Conservation (phyloP, 257 asterid genomes). For the Solanum etuberosum region DNA sequence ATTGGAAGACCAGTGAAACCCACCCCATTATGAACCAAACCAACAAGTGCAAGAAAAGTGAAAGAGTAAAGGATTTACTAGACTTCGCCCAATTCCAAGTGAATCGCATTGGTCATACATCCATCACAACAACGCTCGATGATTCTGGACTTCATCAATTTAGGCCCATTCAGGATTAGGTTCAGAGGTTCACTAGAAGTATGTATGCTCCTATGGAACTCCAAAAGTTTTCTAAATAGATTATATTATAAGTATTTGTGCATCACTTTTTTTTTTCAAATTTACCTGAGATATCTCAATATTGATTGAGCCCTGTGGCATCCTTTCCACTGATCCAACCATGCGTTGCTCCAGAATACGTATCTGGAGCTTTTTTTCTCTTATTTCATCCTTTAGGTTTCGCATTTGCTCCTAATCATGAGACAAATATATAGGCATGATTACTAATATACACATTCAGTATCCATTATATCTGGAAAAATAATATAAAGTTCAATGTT, state of each 20-base stretch:
- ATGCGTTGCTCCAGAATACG: slow-evolving; percentile 62
- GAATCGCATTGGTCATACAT: neutral
- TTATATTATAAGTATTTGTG: neutral
- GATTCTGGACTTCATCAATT: neutral
- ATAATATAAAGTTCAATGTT: neutral
- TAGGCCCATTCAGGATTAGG: neutral
- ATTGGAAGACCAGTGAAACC: neutral
- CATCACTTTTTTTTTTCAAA: neutral
- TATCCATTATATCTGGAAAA: neutral
- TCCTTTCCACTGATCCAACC: slow-evolving; percentile 64
- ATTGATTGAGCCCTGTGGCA: slow-evolving; percentile 37
- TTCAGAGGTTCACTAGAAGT: neutral
- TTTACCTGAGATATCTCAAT: slow-evolving; percentile 58
- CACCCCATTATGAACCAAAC: neutral
- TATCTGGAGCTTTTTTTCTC: slow-evolving; percentile 64
- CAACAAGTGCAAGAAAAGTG: neutral
- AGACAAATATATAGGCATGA: slow-evolving; percentile 3
- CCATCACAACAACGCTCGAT: neutral
- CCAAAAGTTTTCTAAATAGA: neutral
- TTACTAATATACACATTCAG: neutral
- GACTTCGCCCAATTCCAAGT: neutral
- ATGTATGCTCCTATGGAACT: neutral
- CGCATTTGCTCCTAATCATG: slow-evolving; percentile 45
- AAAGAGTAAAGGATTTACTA: neutral
- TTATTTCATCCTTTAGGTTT: slow-evolving; percentile 56